Evolutionary conservation across 192 early-diverging fungal species (phyloP), one percentile per base, ranked within the genome.

Genomic region (Umbelopsis isabellina): DNA sequence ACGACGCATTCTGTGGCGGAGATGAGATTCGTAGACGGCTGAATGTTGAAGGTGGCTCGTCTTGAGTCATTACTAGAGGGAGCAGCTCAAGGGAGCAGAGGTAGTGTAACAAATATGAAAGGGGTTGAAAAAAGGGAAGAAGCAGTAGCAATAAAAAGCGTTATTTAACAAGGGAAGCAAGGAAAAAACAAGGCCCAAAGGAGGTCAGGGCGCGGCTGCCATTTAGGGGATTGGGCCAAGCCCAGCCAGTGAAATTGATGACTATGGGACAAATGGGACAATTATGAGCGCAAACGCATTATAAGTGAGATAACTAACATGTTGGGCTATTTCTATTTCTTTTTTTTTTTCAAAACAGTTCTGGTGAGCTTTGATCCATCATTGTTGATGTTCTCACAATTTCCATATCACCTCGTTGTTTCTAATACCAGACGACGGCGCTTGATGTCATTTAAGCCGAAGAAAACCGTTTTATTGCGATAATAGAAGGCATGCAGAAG

Each of bases 191-290:
- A 61, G 55, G 55, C 33, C 27, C 27, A 35, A 61, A 61, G 55
- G 55, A 61, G 55, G 55, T 61, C 55, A 61, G 55, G 55, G 55
- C 55, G 55, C 55, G 55, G 55, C 55, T 61, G 25, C 55, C 55
- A 35, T 35, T 35, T 35, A 61, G 55, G 55, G 52, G 55, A 61
- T 11, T 30, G 30, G 55, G 55, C 27, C 55, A 15, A 30, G 55
- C 30, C 27, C 1, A 30, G 27, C 27, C 27, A 30, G 27, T n/a
- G n/a, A n/a, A n/a, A n/a, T 30, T 25, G 12, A 61, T n/a, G 30
- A 33, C 7, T 7, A 23, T 55, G 25, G 11, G 7, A 25, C 23
- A 55, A 55, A 23, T 55, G 25, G 11, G 7, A 25, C 23, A 55
- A 55, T 20, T 9, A n/a, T n/a, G n/a, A n/a, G n/a, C n/a, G n/a